Evolutionary conservation across 2,329 filamentous ascomycete genomes (phyloP).

Genomic region (Apiospora pterosperma): DNA sequence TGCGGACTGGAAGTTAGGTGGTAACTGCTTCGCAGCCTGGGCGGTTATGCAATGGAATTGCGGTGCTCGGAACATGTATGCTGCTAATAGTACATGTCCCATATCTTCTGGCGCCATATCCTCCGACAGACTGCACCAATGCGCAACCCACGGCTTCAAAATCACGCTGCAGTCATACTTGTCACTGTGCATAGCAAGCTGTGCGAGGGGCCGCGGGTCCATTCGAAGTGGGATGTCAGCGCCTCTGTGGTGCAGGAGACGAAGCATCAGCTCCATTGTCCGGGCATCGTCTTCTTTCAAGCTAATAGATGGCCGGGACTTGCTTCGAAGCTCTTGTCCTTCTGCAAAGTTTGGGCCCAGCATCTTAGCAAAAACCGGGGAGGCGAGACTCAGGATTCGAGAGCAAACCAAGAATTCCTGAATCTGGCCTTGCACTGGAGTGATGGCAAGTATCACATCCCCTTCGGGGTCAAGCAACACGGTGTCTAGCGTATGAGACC

Average conservation of each 20-base stretch:
- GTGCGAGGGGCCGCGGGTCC: neutral
- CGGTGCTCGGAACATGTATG: slow-evolving; percentile 2
- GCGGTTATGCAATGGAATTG: neutral
- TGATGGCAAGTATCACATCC: neutral
- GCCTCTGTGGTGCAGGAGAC: neutral
- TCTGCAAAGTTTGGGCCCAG: neutral
- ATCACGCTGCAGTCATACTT: neutral
- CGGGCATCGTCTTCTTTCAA: neutral
- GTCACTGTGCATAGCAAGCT: neutral
- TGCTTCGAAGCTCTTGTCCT: neutral
- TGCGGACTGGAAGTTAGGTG: neutral
- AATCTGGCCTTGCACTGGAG: neutral
- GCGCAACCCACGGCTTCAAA: neutral
- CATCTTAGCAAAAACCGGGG: neutral
- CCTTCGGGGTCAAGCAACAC: neutral
- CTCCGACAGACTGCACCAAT: neutral
- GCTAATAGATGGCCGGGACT: neutral
- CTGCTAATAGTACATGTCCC: neutral
- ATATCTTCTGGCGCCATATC: neutral
- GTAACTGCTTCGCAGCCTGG: neutral
- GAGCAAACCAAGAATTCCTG: neutral
- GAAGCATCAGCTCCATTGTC: neutral
- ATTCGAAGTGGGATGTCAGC: neutral
- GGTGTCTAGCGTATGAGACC: neutral
- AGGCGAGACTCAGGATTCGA: neutral